Evolutionary conservation across 208 protist genomes (phyloP).

Genomic region (Polymyxa betae): DNA sequence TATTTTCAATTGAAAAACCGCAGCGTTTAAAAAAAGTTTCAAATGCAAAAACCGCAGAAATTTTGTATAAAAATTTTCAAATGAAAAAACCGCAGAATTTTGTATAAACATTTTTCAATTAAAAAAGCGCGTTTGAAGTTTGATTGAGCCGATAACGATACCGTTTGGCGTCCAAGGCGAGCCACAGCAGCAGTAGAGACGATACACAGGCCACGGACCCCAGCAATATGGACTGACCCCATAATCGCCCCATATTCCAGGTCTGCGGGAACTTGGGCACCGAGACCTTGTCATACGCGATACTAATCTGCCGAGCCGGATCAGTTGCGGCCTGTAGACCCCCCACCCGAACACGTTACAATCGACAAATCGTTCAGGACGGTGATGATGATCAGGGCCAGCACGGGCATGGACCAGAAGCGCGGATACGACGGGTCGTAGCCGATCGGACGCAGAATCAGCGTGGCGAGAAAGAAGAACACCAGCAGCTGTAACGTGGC

Average conservation of each 20-base stretch:
- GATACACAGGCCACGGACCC: conserved; percentile 21
- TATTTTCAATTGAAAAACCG: too few species aligned
- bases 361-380: conserved; percentile 18
- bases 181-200: conserved; percentile 16
- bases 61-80: too few species aligned
- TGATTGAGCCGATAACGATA: too few species aligned
- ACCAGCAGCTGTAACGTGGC: conserved; percentile 56
- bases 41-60: too few species aligned
- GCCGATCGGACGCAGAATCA: conserved; percentile 12
- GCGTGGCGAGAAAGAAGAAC: conserved; percentile 55
- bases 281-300: neutral
- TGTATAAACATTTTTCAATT: too few species aligned
- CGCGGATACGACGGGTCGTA: conserved; percentile 21
- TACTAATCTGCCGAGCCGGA: too few species aligned
- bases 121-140: too few species aligned
- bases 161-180: neutral
- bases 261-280: neutral
- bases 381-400: conserved; percentile 37
- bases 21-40: too few species aligned
- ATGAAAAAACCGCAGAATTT: too few species aligned
- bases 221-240: neutral
- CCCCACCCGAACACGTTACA: too few species aligned
- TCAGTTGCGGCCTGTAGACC: too few species aligned
- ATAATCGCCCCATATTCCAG: conserved; percentile 6
- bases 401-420: conserved; percentile 29